phyloP scores from a whole-genome alignment of 805 yeast genomes.

The Hagleromyces aurorensis region DNA sequence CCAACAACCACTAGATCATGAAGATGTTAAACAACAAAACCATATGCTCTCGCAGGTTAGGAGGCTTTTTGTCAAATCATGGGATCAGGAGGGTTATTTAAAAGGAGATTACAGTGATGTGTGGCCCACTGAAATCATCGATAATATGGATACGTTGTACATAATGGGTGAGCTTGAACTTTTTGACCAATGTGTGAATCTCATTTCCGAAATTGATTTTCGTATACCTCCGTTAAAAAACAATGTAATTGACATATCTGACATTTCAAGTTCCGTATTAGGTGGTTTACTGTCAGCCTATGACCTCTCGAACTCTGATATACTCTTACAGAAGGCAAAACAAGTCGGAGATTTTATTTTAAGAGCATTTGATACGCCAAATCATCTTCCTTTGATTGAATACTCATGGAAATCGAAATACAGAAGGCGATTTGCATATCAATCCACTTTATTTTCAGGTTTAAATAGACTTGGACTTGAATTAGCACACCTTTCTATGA shows the following conservation, averaged over 20 bases:
- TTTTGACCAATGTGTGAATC: conserved; percentile 33
- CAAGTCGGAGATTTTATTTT: conserved; percentile 42
- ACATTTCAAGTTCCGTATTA: conserved; percentile 34
- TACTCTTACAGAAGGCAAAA: conserved; percentile 33
- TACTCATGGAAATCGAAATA: conserved; percentile 36
- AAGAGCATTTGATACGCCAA: conserved; percentile 53
- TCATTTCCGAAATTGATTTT: conserved; percentile 35
- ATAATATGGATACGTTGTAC: conserved; percentile 43
- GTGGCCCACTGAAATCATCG: conserved; percentile 45
- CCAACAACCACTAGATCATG: conserved; percentile 26
- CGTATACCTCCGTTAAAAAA: conserved; percentile 34
- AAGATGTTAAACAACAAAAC: conserved; percentile 22
- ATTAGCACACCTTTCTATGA: conserved; percentile 43
- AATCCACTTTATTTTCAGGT: conserved; percentile 36
- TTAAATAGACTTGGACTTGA: conserved; percentile 45
- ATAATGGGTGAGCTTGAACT: conserved; percentile 39
- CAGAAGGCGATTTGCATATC: conserved; percentile 34
- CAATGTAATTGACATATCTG: conserved; percentile 45
- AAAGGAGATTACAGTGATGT: conserved; percentile 36
- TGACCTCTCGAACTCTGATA: conserved; percentile 37
- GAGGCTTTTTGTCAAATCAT: conserved; percentile 35
- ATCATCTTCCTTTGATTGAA: conserved; percentile 42
- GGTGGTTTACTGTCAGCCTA: conserved; percentile 49
- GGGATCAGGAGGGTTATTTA: conserved; percentile 27
- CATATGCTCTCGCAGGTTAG: conserved; percentile 29